Percentiles rank a stretch among this genome's conserved stretches.
Conservation (phyloP, 2,329 filamentous ascomycete species). For the Podosphaera aphanis region DNA sequence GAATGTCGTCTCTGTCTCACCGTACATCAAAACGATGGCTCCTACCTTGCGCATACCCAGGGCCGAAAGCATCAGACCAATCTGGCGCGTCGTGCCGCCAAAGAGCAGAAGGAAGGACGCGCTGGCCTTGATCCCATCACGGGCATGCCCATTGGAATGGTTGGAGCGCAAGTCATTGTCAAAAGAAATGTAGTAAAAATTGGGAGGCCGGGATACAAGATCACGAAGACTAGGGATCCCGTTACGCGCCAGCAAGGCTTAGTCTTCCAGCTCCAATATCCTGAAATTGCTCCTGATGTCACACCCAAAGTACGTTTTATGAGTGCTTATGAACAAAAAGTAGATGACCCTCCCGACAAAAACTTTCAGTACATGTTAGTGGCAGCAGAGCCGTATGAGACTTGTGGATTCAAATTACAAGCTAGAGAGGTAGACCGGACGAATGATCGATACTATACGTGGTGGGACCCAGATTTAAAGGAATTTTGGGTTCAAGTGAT, state of each 20-base stretch:
- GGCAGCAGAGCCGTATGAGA: slow-evolving; percentile 94
- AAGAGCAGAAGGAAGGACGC: slow-evolving; percentile 76
- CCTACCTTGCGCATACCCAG: slow-evolving; percentile 94
- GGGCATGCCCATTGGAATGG: slow-evolving; percentile 49
- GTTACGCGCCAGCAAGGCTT: slow-evolving; percentile 71
- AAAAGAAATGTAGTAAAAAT: slow-evolving; percentile 81
- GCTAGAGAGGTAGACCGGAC: slow-evolving; percentile 76
- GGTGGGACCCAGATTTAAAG: slow-evolving; percentile 87
- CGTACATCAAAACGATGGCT: slow-evolving; percentile 96
- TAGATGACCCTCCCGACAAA: slow-evolving; percentile 80
- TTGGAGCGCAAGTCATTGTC: slow-evolving; percentile 37
- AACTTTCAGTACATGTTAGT: slow-evolving; percentile 86
- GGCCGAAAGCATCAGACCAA: slow-evolving; percentile 98
- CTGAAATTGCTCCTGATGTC: slow-evolving; percentile 58
- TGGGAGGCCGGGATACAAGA: slow-evolving; percentile 86
- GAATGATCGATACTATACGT: slow-evolving; percentile 73
- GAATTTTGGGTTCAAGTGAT: slow-evolving; percentile 96
- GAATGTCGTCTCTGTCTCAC: slow-evolving; percentile 93
- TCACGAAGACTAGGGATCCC: slow-evolving; percentile 83
- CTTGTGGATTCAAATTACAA: slow-evolving; percentile 86
- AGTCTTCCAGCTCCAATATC: slow-evolving; percentile 90
- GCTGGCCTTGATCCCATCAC: slow-evolving; percentile 40
- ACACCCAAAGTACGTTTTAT: slow-evolving; percentile 80
- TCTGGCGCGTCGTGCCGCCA: slow-evolving; percentile 79
- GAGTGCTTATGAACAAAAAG: slow-evolving; percentile 88